Evolutionary conservation across 805 yeast species (phyloP), one percentile per base, ranked within the genome.

Genomic region (Maudiozyma pseudohumilis): DNA sequence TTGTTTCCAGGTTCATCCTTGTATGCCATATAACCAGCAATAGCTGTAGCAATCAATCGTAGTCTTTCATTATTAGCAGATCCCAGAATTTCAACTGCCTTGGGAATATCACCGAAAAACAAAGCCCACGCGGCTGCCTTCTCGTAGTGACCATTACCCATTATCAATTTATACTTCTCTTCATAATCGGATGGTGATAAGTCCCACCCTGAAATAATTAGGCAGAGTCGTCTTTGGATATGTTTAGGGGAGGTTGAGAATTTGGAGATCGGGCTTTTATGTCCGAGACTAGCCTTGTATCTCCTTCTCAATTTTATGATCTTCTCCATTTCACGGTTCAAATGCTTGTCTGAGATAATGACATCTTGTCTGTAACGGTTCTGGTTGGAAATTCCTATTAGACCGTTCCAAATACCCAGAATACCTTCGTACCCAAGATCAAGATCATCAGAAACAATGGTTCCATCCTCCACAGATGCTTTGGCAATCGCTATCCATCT

Each of bases 61-160:
- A 84, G 66, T 38, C 78, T 64, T 53, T 81, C 87, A 40, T 74
- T 77, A 34, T 77, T 77, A 2, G 95, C 75, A n/a, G 73, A 66
- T 0, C 83, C 75, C 38, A 89, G 63, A n/a, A 86, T 80, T 30
- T 75, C 76, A 4, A 88, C 82, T 0, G 96, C 95, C 35, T 77
- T 70, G 2, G 74, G 70, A 2, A 89, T 82, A 56, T 87, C 84
- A 6, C 95, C 96, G 54, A 85, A 89, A 58, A 89, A 89, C 0
- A 87, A 88, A 0, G 96, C 96, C 94, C 95, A 85, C 0, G 94
- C 97, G 1, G 96, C 98, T 1, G 98, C 97, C 53, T 89, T 79
- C 43, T 87, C 95, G 44, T 72, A 72, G 41, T 74, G 71, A 0
- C 82, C 87, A 12, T 64, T 57, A 0, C 63, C 58, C 17, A 79